Base-by-base conservation (phyloP, 176 grass and related monocot species). In the Oryza glumipatula region DNA sequence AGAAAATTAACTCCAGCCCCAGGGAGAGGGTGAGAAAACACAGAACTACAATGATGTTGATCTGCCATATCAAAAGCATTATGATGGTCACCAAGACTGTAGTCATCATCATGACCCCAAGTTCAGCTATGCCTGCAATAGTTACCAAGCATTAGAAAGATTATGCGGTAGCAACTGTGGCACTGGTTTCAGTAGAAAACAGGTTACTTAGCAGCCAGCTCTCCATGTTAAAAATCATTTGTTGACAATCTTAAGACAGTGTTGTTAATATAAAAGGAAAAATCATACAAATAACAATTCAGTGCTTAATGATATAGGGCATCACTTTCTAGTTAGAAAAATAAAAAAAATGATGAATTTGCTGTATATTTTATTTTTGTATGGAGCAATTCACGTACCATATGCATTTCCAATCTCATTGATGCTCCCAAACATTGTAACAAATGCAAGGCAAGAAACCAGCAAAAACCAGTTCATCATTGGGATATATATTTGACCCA, bases 61-160 rank as follows among this genome's bases (percentile, higher is more conserved):
- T 86, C 90, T 99, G 96, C 93, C 96, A 96, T 91, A 99, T 99
- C 81, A 99, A 63, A 73, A 99, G 96, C 94, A 99, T 99, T 83
- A 99, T 99, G 78, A 99, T 87, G 63, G 96, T 99, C 47, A 99
- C 90, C 66, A 99, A 79, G 39, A 99, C 77, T 74, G 94, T 96
- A 86, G 96, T 99, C 89, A 89, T 96, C 86, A 92, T 99, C 96
- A 99, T 94, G 67, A 99, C 93, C 33, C 94, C 93, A 84, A 99
- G 91, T 87, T 96, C 96, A 38, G 96, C 89, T 28, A 96, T 99
- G 67, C 93, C 96, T 99, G 93, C 45, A 79, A 74, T 41, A 79
- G 70, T 69, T 65, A 77, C 1, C 77, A 23, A 14, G 52, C 65
- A 87, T 87, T 81, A 91, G 44, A 92, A 73, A 87, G 21, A 86